Evolutionary conservation across 495 filamentous ascomycete genomes (phyloP).

Genomic region (Podospora australis): DNA sequence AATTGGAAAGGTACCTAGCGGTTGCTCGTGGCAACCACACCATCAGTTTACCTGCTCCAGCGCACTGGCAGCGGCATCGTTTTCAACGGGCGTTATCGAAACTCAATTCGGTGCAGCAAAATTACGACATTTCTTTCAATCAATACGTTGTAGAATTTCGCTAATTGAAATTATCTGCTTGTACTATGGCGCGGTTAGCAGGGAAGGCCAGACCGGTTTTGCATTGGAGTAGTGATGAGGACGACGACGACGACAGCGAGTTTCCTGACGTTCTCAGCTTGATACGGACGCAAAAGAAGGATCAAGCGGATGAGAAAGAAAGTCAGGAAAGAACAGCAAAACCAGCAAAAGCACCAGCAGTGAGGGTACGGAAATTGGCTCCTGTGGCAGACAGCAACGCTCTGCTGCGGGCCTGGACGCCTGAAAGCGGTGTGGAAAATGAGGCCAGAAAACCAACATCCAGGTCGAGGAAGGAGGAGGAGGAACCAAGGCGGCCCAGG

Average conservation of each 20-base stretch:
- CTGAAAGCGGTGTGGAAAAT: slow-evolving; percentile 3
- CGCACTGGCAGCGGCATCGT: background rate
- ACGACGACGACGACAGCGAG: slow-evolving; percentile 23
- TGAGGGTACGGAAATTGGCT: slow-evolving; percentile 21
- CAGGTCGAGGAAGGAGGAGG: background rate
- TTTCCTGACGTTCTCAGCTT: slow-evolving; percentile 27
- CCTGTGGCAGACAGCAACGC: slow-evolving; percentile 14
- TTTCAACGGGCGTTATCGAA: no score
- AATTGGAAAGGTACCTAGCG: no score
- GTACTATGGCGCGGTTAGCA: slow-evolving; percentile 12
- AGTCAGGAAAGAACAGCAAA: background rate
- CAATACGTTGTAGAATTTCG: background rate
- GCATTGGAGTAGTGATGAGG: background rate
- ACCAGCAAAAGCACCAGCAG: slow-evolving; percentile 2
- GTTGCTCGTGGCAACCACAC: slow-evolving; percentile 3
- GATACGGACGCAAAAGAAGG: slow-evolving; percentile 3
- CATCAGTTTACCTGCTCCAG: no score
- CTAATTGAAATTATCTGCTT: background rate
- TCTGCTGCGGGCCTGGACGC: slow-evolving; percentile 20
- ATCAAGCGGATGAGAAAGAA: background rate
- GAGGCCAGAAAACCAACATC: background rate
- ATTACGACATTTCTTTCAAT: no score
- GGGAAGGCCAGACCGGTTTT: background rate
- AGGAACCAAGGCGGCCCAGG: slow-evolving; percentile 3
- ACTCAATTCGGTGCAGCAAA: no score